Base-by-base conservation (phyloP, 768 basidiomycete genomes). In the Boletus speciosus region DNA sequence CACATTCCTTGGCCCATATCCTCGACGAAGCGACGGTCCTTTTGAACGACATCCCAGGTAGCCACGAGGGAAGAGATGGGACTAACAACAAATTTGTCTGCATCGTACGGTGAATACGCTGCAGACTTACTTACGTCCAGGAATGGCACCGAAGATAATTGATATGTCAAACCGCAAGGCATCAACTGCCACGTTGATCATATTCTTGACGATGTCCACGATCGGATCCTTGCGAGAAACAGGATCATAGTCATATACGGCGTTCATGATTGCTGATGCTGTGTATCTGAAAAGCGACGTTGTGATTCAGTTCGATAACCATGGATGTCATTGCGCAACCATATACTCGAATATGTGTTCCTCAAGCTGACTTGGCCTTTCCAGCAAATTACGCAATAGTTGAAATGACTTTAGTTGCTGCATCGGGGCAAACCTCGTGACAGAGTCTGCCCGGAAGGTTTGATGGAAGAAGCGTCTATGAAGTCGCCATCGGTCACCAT, bases 271-370 rank as follows among this genome's bases (percentile, higher is more conserved):
- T 8, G 61, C 19, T 4, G 59, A 57, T n/a, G 55, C 47, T 12
- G 59, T 57, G 12, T 49, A 51, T 37, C 60, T 61, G 42, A n/a
- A n/a, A 27, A 1, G 25, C 10, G 37, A 36, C 14, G 6, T 40
- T 19, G 37, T 21, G 34, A 36, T 6, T 35, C 3, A 4, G 7
- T 31, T 9, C 37, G 23, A 46, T 31, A 5, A 11, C 11, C 36
- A 35, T 16, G 14, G 21, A 16, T 5, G 21, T 4, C 15, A 6
- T 9, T 16, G 19, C 2, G 4, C 5, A 35, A 21, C 1, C 27
- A 52, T 49, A 2, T 36, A 59, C 76, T 72, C 67, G 34, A 67
- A 64, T 12, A 76, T 55, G 42, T 73, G 70, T 6, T 64, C 67
- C 9, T 66, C 47, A 38, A 71, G 62, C 39, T 66, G 60, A 8